Evolutionary conservation across 768 basidiomycete genomes (phyloP), one percentile per base, ranked within the genome.

Genomic region (Podaxis sp.): DNA sequence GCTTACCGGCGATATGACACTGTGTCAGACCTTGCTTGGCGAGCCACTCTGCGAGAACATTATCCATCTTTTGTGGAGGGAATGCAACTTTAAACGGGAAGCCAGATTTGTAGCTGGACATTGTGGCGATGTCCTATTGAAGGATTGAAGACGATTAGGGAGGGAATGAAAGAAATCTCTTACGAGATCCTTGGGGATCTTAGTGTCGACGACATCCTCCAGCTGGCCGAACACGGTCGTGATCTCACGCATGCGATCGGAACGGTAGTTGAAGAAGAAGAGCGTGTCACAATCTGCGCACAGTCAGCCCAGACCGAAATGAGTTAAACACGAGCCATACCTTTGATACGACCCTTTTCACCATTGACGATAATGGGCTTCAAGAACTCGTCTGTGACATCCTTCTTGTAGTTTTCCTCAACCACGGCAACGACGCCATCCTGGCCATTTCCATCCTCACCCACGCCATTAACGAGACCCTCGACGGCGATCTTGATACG

Each of bases 191-290:
- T 88, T 86, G 3, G 95, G 95, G 16, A 96, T 74, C 25, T 83
- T 80, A 38, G 92, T 83, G 52, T 95, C 92, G 72, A 94, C 83
- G 1, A 93, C 92, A 73, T 91, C 93, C 65, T 92, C 87, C 2
- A 86, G 85, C 3, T 87, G 72, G 18, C 94, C 95, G 56, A 97
- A 82, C 6, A 98, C 85, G 28, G 82, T 76, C n/a, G 77, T 81
- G 62, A 97, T 88, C 75, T 98, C 95, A 50, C 95, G 86, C 90
- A 98, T 93, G 56, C 95, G 88, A 72, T 98, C 95, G 0, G 95
- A 95, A 62, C 95, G 88, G 74, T 98, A 97, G 79, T 98, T 98
- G 87, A 96, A 98, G 77, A 91, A 87, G 83, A 96, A 97, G 3
- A 98, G 70, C 0, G 94, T 95, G 73, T 97, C 95, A 46, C 78